Evolutionary conservation across 2,329 filamentous ascomycete genomes (phyloP).

Genomic region (Colletotrichum coccodes): DNA sequence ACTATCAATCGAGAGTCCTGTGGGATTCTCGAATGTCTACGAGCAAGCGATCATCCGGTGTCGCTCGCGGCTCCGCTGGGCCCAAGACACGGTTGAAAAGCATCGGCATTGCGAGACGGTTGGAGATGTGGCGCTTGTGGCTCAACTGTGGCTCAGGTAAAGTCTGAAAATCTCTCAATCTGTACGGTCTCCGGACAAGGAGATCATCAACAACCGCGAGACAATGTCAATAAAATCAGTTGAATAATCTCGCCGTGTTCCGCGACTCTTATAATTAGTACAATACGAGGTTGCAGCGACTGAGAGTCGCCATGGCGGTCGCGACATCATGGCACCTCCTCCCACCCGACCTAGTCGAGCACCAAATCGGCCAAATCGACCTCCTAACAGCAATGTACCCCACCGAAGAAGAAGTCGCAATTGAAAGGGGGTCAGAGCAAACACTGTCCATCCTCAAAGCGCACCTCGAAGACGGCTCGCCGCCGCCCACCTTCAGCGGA

Average conservation of each 20-base stretch:
- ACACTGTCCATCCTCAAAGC: neutral
- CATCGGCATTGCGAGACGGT: neutral
- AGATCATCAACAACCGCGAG: neutral
- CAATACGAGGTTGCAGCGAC: no score
- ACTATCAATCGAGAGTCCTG: no score
- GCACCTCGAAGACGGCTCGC: neutral
- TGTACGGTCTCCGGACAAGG: neutral
- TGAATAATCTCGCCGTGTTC: no score
- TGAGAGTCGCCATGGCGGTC: conserved; percentile 1
- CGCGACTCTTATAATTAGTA: no score
- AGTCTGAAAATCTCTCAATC: conserved; percentile 1
- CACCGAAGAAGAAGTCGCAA: conserved; percentile 40
- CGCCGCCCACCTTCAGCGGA: neutral
- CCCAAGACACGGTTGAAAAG: no score
- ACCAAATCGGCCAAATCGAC: conserved; percentile 60
- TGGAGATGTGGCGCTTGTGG: conserved; percentile 7
- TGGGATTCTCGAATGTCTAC: neutral
- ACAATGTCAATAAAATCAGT: neutral
- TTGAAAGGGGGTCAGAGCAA: conserved; percentile 2
- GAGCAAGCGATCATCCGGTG: neutral
- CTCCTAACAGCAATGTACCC: conserved; percentile 64
- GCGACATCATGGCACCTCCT: conserved; percentile 37
- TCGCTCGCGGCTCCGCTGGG: neutral
- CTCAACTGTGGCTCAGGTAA: neutral
- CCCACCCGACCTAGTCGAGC: conserved; percentile 55